Evolutionary conservation across 371 early-diverging fungal genomes (phyloP).

Genomic region (Mortierella polycephala): DNA sequence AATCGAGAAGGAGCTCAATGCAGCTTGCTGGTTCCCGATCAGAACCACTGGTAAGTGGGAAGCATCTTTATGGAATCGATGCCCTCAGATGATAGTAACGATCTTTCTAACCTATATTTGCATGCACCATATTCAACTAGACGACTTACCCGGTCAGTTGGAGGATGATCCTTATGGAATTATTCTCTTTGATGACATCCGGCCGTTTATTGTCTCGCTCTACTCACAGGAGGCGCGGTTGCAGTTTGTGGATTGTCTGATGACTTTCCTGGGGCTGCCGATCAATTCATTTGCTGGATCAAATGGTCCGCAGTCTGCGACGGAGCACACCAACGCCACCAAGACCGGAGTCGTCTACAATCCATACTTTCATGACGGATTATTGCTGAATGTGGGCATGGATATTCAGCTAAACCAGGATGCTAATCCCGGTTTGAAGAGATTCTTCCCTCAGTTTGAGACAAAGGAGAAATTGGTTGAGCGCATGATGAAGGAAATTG

Average conservation of each 20-base stretch:
- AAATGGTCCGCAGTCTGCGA: slow-evolving; percentile 6
- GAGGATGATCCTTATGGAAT: slow-evolving; percentile 78
- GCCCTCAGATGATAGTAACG: too few relatives aligned
- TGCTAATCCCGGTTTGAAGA: slow-evolving; percentile 16
- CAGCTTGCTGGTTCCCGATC: slow-evolving; percentile 40
- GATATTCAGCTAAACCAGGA: slow-evolving; percentile 13
- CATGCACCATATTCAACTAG: background rate
- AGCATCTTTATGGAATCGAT: background rate
- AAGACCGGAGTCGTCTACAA: slow-evolving; percentile 13
- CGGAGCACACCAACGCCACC: background rate
- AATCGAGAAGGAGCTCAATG: slow-evolving; percentile 35
- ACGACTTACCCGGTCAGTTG: slow-evolving; percentile 52
- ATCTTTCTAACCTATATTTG: too few relatives aligned
- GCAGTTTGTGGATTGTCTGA: slow-evolving; percentile 35
- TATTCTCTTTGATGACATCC: slow-evolving; percentile 79
- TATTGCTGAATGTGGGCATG: slow-evolving; percentile 32
- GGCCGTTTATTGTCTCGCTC: slow-evolving; percentile 67
- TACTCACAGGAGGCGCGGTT: slow-evolving; percentile 48
- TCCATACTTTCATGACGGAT: slow-evolving; percentile 32
- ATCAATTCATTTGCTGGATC: slow-evolving; percentile 32
- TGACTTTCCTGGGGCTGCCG: slow-evolving; percentile 42
- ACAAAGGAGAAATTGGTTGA: slow-evolving; percentile 12
- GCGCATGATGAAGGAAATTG: slow-evolving; percentile 32
- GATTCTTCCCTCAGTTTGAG: slow-evolving; percentile 37
- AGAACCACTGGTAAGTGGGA: slow-evolving; percentile 33